Conservation (phyloP, 768 basidiomycete species). For the Hypholoma fasciculare region DNA sequence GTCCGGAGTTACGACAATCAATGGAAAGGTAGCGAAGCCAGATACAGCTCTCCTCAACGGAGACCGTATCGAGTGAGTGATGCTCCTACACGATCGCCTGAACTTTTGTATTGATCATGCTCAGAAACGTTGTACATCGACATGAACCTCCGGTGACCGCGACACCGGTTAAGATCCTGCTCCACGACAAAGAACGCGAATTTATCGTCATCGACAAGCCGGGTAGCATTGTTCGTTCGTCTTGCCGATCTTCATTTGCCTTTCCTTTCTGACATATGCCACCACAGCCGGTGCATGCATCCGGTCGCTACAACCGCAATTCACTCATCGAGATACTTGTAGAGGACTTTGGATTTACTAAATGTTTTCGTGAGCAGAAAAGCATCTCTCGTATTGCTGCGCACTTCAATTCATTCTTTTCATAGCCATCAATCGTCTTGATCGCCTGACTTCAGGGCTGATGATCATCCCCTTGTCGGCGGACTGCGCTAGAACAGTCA, state of each 20-base stretch:
- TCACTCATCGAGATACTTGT: conserved; percentile 86
- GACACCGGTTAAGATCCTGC: conserved; percentile 76
- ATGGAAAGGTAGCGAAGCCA: conserved; percentile 82
- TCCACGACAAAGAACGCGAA: conserved; percentile 74
- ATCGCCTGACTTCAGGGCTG: conserved; percentile 91
- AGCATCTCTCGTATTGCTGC: not conserved
- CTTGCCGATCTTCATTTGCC: conserved; percentile 13
- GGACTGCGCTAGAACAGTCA: conserved; percentile 65
- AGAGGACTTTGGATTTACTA: conserved; percentile 78
- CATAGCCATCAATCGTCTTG: conserved; percentile 92
- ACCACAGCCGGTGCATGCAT: conserved; percentile 83
- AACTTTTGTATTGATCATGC: conserved; percentile 11
- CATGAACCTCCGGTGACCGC: conserved; percentile 96
- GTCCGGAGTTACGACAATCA: conserved; percentile 93
- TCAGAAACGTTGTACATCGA: conserved; percentile 81
- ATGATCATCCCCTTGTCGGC: conserved; percentile 89
- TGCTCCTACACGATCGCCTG: not conserved
- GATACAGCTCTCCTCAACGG: conserved; percentile 81
- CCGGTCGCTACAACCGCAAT: conserved; percentile 88
- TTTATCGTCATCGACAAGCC: conserved; percentile 97
- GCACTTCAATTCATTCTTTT: conserved; percentile 7
- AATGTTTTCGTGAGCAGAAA: conserved; percentile 73
- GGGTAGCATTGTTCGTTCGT: conserved; percentile 83
- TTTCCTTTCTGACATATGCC: conserved; percentile 7
- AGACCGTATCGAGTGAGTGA: conserved; percentile 82